Conservation (phyloP, 257 asterid species). For the Solanum neorickii region DNA sequence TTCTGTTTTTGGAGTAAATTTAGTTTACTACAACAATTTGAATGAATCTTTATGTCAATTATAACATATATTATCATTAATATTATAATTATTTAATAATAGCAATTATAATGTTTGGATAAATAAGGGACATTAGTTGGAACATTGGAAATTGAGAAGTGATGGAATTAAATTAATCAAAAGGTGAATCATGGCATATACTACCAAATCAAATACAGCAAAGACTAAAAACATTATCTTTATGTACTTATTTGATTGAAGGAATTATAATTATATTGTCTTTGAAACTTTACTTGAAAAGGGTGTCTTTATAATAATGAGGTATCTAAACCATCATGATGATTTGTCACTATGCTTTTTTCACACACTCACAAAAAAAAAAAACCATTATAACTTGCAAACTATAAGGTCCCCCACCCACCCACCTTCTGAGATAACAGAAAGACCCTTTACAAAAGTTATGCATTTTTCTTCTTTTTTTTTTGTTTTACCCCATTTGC, state of each 20-base stretch:
- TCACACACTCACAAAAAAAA: neutral
- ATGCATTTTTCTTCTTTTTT: neutral
- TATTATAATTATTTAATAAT: neutral
- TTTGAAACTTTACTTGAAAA: neutral
- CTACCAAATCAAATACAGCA: neutral
- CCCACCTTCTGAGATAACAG: slow-evolving; percentile 10
- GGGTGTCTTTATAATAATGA: slow-evolving; percentile 7
- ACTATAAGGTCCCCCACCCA: neutral
- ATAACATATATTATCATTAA: neutral
- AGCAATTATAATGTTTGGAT: neutral
- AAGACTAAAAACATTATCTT: neutral
- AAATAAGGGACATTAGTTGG: slow-evolving; percentile 3
- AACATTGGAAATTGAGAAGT: slow-evolving; percentile 20
- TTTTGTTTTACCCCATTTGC: slow-evolving; percentile 17
- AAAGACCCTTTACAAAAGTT: slow-evolving; percentile 15
- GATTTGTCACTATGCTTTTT: slow-evolving; percentile 17
- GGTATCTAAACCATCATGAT: slow-evolving; percentile 12
- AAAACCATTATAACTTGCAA: slow-evolving; percentile 15
- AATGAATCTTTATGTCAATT: neutral
- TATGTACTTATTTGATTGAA: neutral
- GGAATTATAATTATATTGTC: neutral
- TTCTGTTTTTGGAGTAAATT: too few relatives aligned
- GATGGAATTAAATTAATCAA: neutral
- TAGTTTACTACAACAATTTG: neutral
- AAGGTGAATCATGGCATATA: neutral